phyloP scores from a whole-genome alignment of 176 grass and related monocot species.

The Aegilops speltoides region DNA sequence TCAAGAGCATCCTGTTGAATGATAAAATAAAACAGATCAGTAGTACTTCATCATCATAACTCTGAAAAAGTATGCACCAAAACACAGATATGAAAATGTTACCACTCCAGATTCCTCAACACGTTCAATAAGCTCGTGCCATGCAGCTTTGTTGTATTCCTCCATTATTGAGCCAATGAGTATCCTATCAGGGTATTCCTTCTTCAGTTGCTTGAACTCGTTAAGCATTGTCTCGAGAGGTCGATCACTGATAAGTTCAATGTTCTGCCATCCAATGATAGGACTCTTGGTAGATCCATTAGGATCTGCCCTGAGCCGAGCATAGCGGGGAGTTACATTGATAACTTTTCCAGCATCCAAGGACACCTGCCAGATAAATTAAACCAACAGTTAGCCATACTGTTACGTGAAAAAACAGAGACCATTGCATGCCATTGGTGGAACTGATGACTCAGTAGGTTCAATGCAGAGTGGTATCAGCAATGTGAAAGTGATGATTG shows the following conservation, averaged over 20 bases:
- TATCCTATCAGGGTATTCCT: conserved; percentile 93
- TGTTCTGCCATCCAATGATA: conserved; percentile 98
- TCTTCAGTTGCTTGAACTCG: conserved; percentile 91
- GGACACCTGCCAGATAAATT: conserved; percentile 66
- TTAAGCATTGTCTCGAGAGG: conserved; percentile 86
- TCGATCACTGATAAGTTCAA: conserved; percentile 97
- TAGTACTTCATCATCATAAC: neutral
- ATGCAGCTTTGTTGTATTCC: conserved; percentile 95
- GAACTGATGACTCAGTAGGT: conserved; percentile 15
- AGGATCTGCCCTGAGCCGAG: conserved; percentile 70
- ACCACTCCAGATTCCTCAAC: conserved; percentile 87
- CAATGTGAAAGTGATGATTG: conserved; percentile 20
- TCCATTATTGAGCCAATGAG: conserved; percentile 98
- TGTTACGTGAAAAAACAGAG: neutral
- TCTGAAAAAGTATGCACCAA: conserved; percentile 4
- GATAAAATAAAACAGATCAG: conserved; percentile 15
- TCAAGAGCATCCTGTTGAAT: conserved; percentile 81
- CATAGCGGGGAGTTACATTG: conserved; percentile 95
- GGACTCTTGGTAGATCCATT: conserved; percentile 76
- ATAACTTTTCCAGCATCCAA: conserved; percentile 93
- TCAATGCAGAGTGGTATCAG: neutral
- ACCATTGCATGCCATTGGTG: neutral
- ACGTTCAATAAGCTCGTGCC: conserved; percentile 93
- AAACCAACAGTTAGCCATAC: conserved; percentile 24
- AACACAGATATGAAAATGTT: conserved; percentile 14